Evolutionary conservation across 352 stramenopile genomes (phyloP).

Genomic region (Phytopythium delawarense): DNA sequence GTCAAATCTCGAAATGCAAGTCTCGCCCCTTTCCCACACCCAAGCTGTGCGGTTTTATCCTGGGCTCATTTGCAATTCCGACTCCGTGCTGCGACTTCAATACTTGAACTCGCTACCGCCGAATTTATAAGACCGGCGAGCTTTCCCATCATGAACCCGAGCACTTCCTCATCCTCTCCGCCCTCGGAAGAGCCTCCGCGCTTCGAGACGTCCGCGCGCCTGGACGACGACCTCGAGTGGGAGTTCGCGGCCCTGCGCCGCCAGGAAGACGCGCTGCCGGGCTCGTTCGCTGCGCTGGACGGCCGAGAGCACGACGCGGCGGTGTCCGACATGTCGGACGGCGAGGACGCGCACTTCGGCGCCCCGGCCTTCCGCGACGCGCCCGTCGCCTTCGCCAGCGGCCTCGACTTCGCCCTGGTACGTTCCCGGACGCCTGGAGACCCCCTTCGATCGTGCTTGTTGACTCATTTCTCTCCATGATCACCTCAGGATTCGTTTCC

Average conservation of each 20-base stretch:
- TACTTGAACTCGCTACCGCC: background rate
- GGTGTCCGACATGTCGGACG: constrained; percentile 6
- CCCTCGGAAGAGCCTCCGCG: background rate
- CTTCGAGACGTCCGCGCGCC: constrained; percentile 16
- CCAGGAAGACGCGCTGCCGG: constrained; percentile 8
- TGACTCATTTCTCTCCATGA: background rate
- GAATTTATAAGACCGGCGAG: background rate
- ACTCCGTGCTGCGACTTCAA: background rate
- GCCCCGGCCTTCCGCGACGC: constrained; percentile 42
- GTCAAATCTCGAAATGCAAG: background rate
- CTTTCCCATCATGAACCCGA: background rate
- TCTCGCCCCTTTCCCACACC: background rate
- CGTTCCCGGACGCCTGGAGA: background rate
- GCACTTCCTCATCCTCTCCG: background rate
- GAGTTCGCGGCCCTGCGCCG: constrained; percentile 15
- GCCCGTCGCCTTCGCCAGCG: constrained; percentile 37
- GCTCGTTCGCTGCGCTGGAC: background rate
- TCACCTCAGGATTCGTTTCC: background rate
- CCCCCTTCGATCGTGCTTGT: background rate
- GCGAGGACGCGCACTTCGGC: constrained; percentile 8
- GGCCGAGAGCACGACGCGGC: background rate
- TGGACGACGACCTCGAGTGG: constrained; percentile 30
- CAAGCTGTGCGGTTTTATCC: background rate
- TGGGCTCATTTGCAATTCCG: constrained; percentile 8
- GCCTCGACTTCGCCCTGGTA: constrained; percentile 10